phyloP scores from a whole-genome alignment of 208 protist genomes.

The Leptomonas pyrrhocoris region DNA sequence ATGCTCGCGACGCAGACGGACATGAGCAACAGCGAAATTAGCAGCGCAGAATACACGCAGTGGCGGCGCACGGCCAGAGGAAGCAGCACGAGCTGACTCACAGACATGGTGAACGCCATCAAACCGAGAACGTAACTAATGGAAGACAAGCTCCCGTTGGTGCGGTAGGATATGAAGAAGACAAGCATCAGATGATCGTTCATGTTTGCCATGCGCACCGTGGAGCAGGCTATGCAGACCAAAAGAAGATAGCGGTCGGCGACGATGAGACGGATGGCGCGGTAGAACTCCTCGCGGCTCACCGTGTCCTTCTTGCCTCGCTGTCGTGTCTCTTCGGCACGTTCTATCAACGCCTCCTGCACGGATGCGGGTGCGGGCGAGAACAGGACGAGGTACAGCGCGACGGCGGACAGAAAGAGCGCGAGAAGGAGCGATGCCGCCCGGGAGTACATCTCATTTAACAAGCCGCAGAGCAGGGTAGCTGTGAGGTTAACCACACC shows the following conservation, averaged over 20 bases:
- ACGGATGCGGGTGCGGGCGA: conserved; percentile 15
- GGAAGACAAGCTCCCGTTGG: conserved; percentile 37
- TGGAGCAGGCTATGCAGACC: conserved; percentile 16
- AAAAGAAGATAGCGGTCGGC: conserved; percentile 19
- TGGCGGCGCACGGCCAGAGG: conserved; percentile 32
- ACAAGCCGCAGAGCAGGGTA: conserved; percentile 40
- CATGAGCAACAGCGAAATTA: conserved; percentile 25
- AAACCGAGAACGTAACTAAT: conserved; percentile 39
- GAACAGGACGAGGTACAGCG: conserved; percentile 7
- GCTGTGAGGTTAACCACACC: conserved; percentile 34
- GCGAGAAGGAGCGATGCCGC: conserved; percentile 29
- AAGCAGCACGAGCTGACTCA: conserved; percentile 39
- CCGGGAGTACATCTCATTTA: conserved; percentile 32
- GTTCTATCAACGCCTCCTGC: background rate
- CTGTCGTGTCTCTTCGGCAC: background rate
- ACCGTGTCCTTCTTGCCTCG: conserved; percentile 4
- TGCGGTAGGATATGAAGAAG: conserved; percentile 43
- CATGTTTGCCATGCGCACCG: conserved; percentile 47
- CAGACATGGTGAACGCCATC: conserved; percentile 28
- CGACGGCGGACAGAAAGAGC: conserved; percentile 16
- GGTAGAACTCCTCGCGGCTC: conserved; percentile 12
- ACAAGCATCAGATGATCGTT: conserved; percentile 56
- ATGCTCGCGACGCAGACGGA: conserved; percentile 24
- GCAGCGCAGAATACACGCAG: conserved; percentile 33
- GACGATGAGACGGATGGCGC: conserved; percentile 5